Conservation (phyloP, 2,329 filamentous ascomycete species). For the Microcyclospora tardicrescens region DNA sequence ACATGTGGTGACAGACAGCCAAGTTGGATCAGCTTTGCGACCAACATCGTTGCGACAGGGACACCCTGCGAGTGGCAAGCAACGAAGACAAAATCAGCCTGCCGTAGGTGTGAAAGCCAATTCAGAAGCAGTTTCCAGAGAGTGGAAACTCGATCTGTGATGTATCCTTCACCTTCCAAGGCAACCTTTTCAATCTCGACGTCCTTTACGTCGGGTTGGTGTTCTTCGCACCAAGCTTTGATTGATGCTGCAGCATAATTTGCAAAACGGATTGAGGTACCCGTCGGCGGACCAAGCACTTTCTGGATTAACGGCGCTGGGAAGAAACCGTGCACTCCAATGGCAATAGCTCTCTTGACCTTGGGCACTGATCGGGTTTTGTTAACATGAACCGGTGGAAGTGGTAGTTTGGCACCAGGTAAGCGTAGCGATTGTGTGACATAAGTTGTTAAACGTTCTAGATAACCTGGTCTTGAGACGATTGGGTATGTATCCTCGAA, state of each 20-base stretch:
- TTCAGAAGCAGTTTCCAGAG: constrained; percentile 91
- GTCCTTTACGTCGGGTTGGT: constrained; percentile 45
- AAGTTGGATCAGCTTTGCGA: constrained; percentile 84
- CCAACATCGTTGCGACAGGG: constrained; percentile 80
- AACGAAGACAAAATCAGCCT: constrained; percentile 80
- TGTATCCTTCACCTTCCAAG: constrained; percentile 86
- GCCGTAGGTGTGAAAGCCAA: constrained; percentile 81
- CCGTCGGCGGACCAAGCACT: constrained; percentile 86
- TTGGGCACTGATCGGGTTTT: constrained; percentile 52
- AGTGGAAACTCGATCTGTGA: constrained; percentile 76
- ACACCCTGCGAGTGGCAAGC: constrained; percentile 94
- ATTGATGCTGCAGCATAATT: constrained; percentile 77
- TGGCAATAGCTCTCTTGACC: constrained; percentile 76
- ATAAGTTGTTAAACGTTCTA: constrained; percentile 27
- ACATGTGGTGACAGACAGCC: constrained; percentile 60
- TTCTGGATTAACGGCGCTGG: constrained; percentile 76
- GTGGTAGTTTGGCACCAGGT: constrained; percentile 28
- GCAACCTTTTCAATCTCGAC: constrained; percentile 89
- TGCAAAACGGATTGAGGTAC: constrained; percentile 86
- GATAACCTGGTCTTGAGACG: constrained; percentile 31
- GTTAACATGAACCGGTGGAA: constrained; percentile 54
- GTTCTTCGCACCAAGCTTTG: constrained; percentile 62
- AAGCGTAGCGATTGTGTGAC: constrained; percentile 23
- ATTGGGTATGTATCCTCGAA: constrained; percentile 54
- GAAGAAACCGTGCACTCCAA: constrained; percentile 90